A percentile compares a stretch with the other conserved stretches of the same genome.
phyloP scores from a whole-genome alignment of 1,284 basidiomycete genomes.

The Phaffia rhodozyma region DNA sequence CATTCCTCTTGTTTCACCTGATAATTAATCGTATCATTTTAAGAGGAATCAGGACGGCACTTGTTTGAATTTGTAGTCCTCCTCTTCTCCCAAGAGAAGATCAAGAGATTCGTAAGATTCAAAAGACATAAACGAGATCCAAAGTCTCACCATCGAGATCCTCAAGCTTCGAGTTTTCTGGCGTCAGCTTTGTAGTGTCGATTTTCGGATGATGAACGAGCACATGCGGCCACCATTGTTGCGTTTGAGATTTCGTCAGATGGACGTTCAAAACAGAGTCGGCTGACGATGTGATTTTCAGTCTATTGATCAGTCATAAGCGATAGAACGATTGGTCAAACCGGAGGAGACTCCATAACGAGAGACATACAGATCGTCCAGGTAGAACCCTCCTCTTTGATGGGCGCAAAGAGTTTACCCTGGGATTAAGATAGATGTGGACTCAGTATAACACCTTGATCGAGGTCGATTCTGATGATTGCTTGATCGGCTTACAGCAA shows the following conservation, averaged over 20 bases:
- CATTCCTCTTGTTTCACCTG: slow-evolving; percentile 58
- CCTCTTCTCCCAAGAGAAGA: slow-evolving; percentile 7
- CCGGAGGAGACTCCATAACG: neutral
- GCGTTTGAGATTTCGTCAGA: slow-evolving; percentile 61
- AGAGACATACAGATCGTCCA: slow-evolving; percentile 74
- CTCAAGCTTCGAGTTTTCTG: slow-evolving; percentile 87
- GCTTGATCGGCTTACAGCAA: slow-evolving; percentile 33
- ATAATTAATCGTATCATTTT: neutral
- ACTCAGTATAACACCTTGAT: neutral
- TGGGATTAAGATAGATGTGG: slow-evolving; percentile 21
- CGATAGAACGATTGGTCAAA: neutral
- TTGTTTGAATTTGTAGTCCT: too few relatives aligned
- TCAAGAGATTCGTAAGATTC: slow-evolving; percentile 11
- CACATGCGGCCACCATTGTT: slow-evolving; percentile 97
- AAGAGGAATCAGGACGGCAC: too few relatives aligned
- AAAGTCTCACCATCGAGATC: slow-evolving; percentile 85
- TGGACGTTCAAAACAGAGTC: slow-evolving; percentile 32
- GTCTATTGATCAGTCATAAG: neutral
- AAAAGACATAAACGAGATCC: slow-evolving; percentile 39
- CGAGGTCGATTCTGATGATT: neutral
- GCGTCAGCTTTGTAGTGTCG: slow-evolving; percentile 92
- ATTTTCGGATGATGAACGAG: slow-evolving; percentile 91
- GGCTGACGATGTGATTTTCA: slow-evolving; percentile 20
- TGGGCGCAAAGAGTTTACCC: slow-evolving; percentile 85
- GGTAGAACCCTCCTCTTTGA: slow-evolving; percentile 92